Conservation (phyloP, 208 protist species). For the Trypanosomatidae sp. region DNA sequence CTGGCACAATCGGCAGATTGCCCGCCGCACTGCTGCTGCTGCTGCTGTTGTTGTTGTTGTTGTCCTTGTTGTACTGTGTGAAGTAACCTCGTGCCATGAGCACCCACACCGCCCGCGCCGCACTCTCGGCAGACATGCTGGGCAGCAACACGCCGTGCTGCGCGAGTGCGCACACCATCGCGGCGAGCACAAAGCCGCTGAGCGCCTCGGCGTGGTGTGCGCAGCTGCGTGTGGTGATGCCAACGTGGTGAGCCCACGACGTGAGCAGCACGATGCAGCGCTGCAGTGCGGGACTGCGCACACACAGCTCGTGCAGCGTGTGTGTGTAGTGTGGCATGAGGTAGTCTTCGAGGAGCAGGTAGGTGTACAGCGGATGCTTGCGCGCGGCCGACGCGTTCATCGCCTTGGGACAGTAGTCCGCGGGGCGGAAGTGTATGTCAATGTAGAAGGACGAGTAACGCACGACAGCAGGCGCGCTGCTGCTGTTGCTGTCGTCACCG, state of each 20-base stretch:
- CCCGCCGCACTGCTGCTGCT: not conserved
- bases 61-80: slow-evolving; percentile 2
- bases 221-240: slow-evolving; percentile 30
- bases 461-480: too few relatives aligned
- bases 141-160: slow-evolving; percentile 57
- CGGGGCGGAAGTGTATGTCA: slow-evolving; percentile 54
- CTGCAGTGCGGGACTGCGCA: slow-evolving; percentile 26
- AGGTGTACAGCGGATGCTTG: slow-evolving; percentile 71
- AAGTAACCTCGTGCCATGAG: slow-evolving; percentile 51
- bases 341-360: slow-evolving; percentile 72
- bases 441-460: slow-evolving; percentile 61
- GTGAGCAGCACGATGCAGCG: slow-evolving; percentile 73
- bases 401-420: slow-evolving; percentile 23
- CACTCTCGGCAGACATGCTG: slow-evolving; percentile 63
- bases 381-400: slow-evolving; percentile 31
- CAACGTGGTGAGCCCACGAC: slow-evolving; percentile 72
- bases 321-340: slow-evolving; percentile 59
- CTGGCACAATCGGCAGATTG: slow-evolving; percentile 5
- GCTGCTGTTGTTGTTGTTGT: not conserved
- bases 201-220: slow-evolving; percentile 58
- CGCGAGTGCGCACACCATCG: slow-evolving; percentile 48
- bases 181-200: slow-evolving; percentile 63
- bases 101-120: slow-evolving; percentile 65
- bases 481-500: too few relatives aligned
- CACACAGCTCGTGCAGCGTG: slow-evolving; percentile 57